Evolutionary conservation across 768 basidiomycete genomes (phyloP), one percentile per base, ranked within the genome.

Genomic region (Cyclocybe cylindracea): DNA sequence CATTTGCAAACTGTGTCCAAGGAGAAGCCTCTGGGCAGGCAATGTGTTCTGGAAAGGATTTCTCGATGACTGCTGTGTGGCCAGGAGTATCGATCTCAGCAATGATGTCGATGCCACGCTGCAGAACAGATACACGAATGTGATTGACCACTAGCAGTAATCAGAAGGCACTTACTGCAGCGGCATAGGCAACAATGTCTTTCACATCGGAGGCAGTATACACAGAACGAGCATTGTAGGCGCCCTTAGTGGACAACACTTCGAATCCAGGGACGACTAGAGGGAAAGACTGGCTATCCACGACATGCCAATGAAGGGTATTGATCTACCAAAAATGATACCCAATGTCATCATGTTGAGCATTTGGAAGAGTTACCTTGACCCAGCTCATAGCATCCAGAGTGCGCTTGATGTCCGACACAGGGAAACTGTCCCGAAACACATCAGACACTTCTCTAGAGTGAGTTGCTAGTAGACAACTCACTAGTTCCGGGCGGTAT

Each of bases 1-100:
- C 75, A 59, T 76, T 80, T 10, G 88, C 88, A 44, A 81, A 89
- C 3, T 70, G 70, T 0, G 71, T 19, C 86, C 87, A 88, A 0
- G 86, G 87, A 7, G 77, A 65, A 3, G 75, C 78, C 10, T 79
- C 68, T 34, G 74, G 70, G 62, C 92, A 93, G 2, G 91, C 91
- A 37, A 95, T 69, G 49, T 83, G 80, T 29, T 93, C 86, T 0
- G 93, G 91, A 61, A 87, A 78, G 0, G 87, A 72, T n/a, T 75
- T 60, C 1, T 74, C 76, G 37, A 94, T 86, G 41, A 77, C 70
- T 1, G 87, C 74, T 2, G 91, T 91, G 64, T 94, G 93, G 0
- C 92, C 93, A 0, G 92, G 93, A 4, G 84, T 89, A 67, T 94
- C 92, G 42, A 94, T 79, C 70, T 94, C 85, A 71, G 61, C 78